phyloP scores from a whole-genome alignment of 192 early-diverging fungal genomes.

The Podila clonocystis region DNA sequence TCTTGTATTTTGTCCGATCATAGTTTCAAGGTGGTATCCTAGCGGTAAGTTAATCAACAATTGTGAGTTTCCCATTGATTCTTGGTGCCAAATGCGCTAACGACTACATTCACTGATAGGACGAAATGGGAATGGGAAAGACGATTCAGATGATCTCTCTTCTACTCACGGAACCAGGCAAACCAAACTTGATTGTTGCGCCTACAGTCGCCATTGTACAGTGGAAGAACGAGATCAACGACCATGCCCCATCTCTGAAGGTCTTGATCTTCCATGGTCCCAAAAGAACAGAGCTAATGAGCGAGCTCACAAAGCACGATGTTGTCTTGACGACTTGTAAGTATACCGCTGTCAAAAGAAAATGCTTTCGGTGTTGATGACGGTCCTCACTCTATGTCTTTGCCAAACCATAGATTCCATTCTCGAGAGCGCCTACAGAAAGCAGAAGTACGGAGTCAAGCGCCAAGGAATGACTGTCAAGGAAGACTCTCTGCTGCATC shows the following conservation, averaged over 20 bases:
- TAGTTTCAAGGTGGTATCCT: constrained; percentile 81
- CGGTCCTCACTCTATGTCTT: background rate
- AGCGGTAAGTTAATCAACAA: constrained; percentile 58
- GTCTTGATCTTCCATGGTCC: constrained; percentile 81
- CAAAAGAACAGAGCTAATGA: constrained; percentile 63
- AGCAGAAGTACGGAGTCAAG: constrained; percentile 76
- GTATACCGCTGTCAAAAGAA: background rate
- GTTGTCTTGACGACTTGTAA: constrained; percentile 80
- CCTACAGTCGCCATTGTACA: constrained; percentile 92
- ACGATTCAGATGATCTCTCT: constrained; percentile 93
- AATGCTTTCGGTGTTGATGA: too few relatives aligned
- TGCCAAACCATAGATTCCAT: constrained; percentile 68
- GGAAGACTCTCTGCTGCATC: constrained; percentile 75
- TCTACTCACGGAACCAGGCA: constrained; percentile 69
- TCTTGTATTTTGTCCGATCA: constrained; percentile 16
- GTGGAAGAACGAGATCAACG: constrained; percentile 85
- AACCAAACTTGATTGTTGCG: constrained; percentile 85
- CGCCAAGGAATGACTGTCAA: constrained; percentile 68
- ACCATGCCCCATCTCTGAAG: constrained; percentile 68
- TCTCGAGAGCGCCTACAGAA: constrained; percentile 77
- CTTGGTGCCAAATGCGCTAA: background rate
- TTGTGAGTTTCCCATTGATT: background rate
- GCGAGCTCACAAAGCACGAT: constrained; percentile 74
- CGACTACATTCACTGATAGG: constrained; percentile 42
- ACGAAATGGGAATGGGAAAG: constrained; percentile 97